Evolutionary conservation across 1,284 basidiomycete species (phyloP), one percentile per base, ranked within the genome.

Genomic region (Megacollybia platyphylla): DNA sequence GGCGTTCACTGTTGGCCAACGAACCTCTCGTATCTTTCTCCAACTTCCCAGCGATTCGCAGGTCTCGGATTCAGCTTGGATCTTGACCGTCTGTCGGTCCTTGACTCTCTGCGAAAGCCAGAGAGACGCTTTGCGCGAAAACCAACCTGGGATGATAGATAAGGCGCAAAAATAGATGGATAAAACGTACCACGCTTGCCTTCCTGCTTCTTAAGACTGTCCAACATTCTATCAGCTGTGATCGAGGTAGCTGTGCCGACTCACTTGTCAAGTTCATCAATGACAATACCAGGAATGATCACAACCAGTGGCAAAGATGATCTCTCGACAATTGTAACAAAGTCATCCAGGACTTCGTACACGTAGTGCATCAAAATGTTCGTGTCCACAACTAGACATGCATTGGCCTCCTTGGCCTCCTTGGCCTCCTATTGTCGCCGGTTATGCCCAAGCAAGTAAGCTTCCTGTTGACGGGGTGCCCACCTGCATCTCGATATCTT

Each of bases 211-310:
- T 34, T 34, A 15, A 34, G 31, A 11, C 31, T 34, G 15, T 11
- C 11, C 10, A 11, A 15, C 31, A 15, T 34, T 34, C 10, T 11
- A 34, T 34, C 11, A 15, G 6, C 31, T 7, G 31, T 15, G 11
- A 15, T 11, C 31, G 7, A 34, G 31, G 31, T 11, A 34, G 10
- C 41, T 13, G 15, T 28, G 18, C 15, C 6, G 34, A 60, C 73
- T 46, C 53, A 83, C 83, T 66, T 65, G 52, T 87, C 85, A 30
- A 87, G 68, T 57, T 87, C 84, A 41, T 73, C 67, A 43, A 87
- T 66, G 11, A 87, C 84, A 6, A 70, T 71, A 11, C 75, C 77
- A 1, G 84, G 85, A 42, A 87, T 68, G 46, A 87, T 60, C 24
- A 86, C 60, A 43, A 72, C 53, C 37, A 83, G 58, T 18, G 73